Evolutionary conservation across 2,329 filamentous ascomycete species (phyloP).

Genomic region (Arthrinium phaeospermum): DNA sequence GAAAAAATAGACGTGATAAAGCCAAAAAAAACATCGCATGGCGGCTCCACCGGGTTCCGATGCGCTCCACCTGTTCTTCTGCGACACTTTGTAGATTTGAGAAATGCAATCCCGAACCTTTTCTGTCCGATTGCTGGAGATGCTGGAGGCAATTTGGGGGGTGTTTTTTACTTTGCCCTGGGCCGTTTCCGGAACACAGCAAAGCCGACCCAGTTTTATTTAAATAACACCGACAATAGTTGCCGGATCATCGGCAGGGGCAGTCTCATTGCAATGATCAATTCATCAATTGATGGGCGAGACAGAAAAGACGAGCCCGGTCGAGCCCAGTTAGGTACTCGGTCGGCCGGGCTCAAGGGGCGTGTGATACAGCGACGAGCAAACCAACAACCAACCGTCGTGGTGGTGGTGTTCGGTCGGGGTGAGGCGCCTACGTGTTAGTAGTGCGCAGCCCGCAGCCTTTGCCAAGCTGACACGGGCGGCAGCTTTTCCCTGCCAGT

Average conservation of each 20-base stretch:
- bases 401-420: not conserved
- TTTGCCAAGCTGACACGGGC: slow-evolving; percentile 12
- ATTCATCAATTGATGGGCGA: not conserved
- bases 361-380: not conserved
- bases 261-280: not conserved
- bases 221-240: slow-evolving; percentile 15
- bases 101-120: slow-evolving; percentile 17
- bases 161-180: slow-evolving; percentile 4
- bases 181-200: slow-evolving; percentile 11
- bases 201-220: not conserved
- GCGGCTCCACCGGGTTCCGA: slow-evolving; percentile 10
- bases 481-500: slow-evolving; percentile 9
- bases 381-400: not conserved
- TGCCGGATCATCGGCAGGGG: slow-evolving; percentile 11
- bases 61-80: slow-evolving; percentile 15
- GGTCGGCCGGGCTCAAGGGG: not conserved
- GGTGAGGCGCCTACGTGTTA: slow-evolving; percentile 13
- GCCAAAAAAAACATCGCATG: not conserved
- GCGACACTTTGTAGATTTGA: slow-evolving; percentile 5
- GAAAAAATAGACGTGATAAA: not conserved
- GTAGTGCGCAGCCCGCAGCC: not conserved
- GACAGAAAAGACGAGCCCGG: not conserved
- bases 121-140: not conserved
- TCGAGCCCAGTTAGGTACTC: not conserved
- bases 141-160: not conserved